A percentile compares a stretch with the other conserved stretches of the same genome.
phyloP scores from a whole-genome alignment of 2,329 filamentous ascomycete genomes.

The Sarocladium brachiariae region DNA sequence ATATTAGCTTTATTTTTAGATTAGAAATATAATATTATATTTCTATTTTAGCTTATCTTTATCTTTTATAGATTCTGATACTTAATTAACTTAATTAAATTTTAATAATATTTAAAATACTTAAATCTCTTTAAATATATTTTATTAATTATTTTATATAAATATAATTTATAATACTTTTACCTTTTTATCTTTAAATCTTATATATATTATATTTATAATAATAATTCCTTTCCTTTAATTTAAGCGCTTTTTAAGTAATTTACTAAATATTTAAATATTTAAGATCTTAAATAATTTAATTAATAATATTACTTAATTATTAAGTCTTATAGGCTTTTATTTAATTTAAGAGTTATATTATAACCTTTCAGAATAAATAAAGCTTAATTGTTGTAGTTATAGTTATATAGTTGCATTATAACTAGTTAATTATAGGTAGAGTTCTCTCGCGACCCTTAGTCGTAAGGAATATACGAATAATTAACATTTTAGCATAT shows the following conservation, averaged over 20 bases:
- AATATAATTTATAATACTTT: not conserved
- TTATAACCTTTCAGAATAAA: too few relatives aligned
- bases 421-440: not conserved
- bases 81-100: too few relatives aligned
- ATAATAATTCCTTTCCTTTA: too few relatives aligned
- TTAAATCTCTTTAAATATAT: not conserved
- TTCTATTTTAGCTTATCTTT: not conserved
- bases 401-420: not conserved
- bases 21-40: too few relatives aligned
- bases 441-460: not conserved
- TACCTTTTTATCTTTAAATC: not conserved
- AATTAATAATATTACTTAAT: not conserved
- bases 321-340: not conserved
- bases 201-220: not conserved
- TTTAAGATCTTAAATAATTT: not conserved
- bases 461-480: not conserved
- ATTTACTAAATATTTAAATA: too few relatives aligned
- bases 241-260: too few relatives aligned
- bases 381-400: not conserved
- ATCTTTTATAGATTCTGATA: too few relatives aligned
- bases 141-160: not conserved
- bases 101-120: too few relatives aligned
- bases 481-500: not conserved
- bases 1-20: too few relatives aligned
- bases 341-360: too few relatives aligned